Base-by-base conservation (phyloP, 1,284 basidiomycete species). In the Puccinia horiana region DNA sequence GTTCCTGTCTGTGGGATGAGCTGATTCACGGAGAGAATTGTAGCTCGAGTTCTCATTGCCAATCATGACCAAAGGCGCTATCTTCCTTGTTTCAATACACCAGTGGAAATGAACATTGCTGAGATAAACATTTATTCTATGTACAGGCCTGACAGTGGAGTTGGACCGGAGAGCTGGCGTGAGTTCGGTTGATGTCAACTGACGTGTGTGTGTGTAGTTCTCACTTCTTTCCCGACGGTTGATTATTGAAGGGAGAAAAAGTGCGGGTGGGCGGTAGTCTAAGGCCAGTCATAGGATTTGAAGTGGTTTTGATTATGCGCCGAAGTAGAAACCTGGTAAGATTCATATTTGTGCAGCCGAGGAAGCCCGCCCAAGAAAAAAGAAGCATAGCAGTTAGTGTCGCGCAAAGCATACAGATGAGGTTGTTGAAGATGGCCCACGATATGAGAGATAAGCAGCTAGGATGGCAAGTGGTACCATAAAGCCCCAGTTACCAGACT, bases 371-470 rank as follows among this genome's bases (percentile, higher is more conserved):
- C 11, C 4, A 52, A 52, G 18, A 61, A 29, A 56, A 61, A 8
- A 61, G 14, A 23, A 23, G 32, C n/a, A 42, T 67, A 8, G 23
- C 29, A 42, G 42, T 67, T 23, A 67, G 37, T 32, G 23, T 67
- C 63, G 18, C 8, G 0, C 20, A 42, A 8, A 58, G 23, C 8
- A 58, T 6, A 32, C 29, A 6, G 58, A 18, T 61, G 58, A 5
- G 29, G 29, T 37, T 35, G 2, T 44, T 69, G 18, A 52, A 73
- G 47, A 49, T 52, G 44, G n/a, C 52, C 56, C 32, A 82, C 80
- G 72, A 83, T 85, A 95, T 69, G 91, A 93, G 84, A 94, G 93
- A 90, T 94, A 94, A 69, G 89, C 93, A 83, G 90, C 92, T 73
- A 95, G 89, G 40, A 91, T 88, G 72, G 88, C 90, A 70, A 95